Evolutionary conservation across 176 grass and related monocot genomes (phyloP), one percentile per base, ranked within the genome.

Genomic region (Musa itinerans): DNA sequence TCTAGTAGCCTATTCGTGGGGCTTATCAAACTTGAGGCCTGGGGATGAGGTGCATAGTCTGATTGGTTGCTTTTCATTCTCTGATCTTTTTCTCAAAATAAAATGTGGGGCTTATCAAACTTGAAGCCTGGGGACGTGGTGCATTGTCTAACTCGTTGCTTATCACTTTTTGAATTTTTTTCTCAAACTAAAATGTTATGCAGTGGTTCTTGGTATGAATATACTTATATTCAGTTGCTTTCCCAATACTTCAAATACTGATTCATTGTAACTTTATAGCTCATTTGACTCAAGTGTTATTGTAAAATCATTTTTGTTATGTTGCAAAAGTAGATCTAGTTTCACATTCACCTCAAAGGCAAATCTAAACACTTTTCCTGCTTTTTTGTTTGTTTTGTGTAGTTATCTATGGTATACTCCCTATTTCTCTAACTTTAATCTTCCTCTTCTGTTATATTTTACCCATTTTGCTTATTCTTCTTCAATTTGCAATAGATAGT

Each of bases 1-100:
- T 81, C 81, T 98, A 74, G 90, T 98, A 64, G 90, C 94, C 74
- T 89, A 98, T 77, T 90, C 90, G 6, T 98, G 94, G 90, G 94
- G 94, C 1, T 68, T 86, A 53, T 98, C 86, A 58, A 98, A 91
- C 76, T 69, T 93, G 76, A 98, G 85, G 75, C 63, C 83, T 76
- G 94, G 90, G 53, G 94, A 98, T 76, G 94, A 98, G 84, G 90
- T 89, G 48, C 43, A 1, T 13, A 63, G 63, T 73, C 27, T 71
- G 43, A 71, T 52, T 82, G 64, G 56, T 52, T 20, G 0, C 50
- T 25, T 50, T 61, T 75, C 59, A 59, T 70, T 81, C 69, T 79
- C 51, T 65, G 65, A 23, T 69, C 52, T 54, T 25, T 71, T 52
- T 27, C 9, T 12, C 21, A 24, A 29, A n/a, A 1, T 13, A 12